Percentiles rank a stretch among this genome's conserved stretches.
phyloP scores from a whole-genome alignment of 306 rosid species.

The Citrullus mucosospermus region DNA sequence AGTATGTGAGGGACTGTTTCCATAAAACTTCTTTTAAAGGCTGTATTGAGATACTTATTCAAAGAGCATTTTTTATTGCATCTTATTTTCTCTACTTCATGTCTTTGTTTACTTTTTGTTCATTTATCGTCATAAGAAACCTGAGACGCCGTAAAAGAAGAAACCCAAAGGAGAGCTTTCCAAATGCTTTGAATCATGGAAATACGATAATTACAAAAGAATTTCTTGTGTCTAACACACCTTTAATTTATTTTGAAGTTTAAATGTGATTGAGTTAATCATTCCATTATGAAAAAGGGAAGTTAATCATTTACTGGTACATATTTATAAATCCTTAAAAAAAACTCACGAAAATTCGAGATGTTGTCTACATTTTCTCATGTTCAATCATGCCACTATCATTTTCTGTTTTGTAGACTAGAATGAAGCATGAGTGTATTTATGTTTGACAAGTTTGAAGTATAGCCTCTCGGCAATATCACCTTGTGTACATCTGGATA shows the following conservation, averaged over 20 bases:
- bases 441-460: not conserved
- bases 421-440: not conserved
- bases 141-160: no score
- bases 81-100: not conserved
- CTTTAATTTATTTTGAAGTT: not conserved
- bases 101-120: not conserved
- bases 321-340: not conserved
- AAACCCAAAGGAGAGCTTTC: no score
- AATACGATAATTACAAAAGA: no score
- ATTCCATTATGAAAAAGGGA: not conserved
- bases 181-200: no score
- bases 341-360: not conserved
- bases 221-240: no score
- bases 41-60: not conserved
- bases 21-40: not conserved
- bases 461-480: not conserved
- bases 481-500: not conserved
- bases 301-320: not conserved
- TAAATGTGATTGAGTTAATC: not conserved
- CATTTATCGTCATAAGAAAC: not conserved
- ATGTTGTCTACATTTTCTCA: not conserved
- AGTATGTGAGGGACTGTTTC: constrained; percentile 25
- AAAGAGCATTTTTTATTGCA: not conserved
- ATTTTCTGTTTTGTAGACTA: not conserved
- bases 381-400: not conserved